Base-by-base conservation (phyloP, 2,329 filamentous ascomycete species). In the Truncatella angustata region DNA sequence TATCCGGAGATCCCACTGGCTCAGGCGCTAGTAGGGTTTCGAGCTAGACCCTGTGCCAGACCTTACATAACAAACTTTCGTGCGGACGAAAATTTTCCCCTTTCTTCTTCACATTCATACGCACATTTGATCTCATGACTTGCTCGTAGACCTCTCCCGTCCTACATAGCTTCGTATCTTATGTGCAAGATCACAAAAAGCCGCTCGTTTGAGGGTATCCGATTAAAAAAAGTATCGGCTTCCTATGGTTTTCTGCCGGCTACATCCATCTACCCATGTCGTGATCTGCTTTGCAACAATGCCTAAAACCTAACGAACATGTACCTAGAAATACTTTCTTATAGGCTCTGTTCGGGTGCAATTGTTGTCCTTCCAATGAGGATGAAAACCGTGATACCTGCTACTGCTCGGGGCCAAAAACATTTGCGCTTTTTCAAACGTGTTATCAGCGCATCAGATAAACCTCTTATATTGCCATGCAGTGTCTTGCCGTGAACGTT, bases 161-260 rank as follows among this genome's bases (percentile, higher is more conserved):
- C 64, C 62, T 63, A 56, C 56, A 59, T 58, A 40, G 59, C 52
- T 60, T 60, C 58, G 60, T 65, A 42, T 50, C 35, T 58, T 51
- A 60, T 47, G 65, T 68, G 66, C 66, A 50, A 68, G 66, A 68
- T 55, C 39, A 64, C 18, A 45, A n/a, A n/a, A 56, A 59, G 64
- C 66, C 66, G 65, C 60, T 65, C 61, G 66, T 68, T 68, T 68
- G 66, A 68, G 66, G 66, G 66, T 61, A 60, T 56, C 48, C 63
- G 55, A 60, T 26, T 36, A 32, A 54, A 11, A 12, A 9, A 61
- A 54, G 63, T 64, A 60, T 62, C 57, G 65, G 57, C 52, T 65
- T 67, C 64, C 66, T 42, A 68, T 68, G 66, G 66, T 68, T 65
- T 55, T 61, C n/a, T 63, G 53, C 61, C 63, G 66, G 66, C 65